Evolutionary conservation across 164 flowering plant species (phyloP).

Genomic region (Echeveria elegans): DNA sequence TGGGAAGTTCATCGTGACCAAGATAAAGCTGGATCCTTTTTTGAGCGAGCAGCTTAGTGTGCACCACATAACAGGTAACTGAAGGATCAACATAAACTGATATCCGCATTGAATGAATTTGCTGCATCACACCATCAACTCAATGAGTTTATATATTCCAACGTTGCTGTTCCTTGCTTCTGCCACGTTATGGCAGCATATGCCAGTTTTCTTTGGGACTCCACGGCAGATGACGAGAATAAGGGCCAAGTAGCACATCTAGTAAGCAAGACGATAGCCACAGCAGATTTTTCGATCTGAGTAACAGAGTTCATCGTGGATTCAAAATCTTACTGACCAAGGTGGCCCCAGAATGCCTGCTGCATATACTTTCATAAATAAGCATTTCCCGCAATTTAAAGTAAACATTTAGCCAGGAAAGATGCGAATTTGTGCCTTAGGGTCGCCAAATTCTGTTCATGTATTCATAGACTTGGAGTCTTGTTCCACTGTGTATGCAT

Average conservation of each 20-base stretch:
- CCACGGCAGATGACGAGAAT: not conserved
- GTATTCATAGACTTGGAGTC: too few species aligned
- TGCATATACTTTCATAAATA: not conserved
- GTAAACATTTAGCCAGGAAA: too few species aligned
- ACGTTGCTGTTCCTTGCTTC: not conserved
- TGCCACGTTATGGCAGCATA: constrained; percentile 1
- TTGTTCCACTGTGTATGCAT: too few species aligned
- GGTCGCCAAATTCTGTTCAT: too few species aligned
- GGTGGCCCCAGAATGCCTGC: not conserved
- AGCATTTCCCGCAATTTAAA: not conserved
- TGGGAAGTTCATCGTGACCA: not conserved
- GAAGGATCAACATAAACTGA: not conserved
- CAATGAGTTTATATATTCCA: too few species aligned
- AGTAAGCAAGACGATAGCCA: too few species aligned
- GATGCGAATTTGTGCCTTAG: too few species aligned
- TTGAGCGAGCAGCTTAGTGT: not conserved
- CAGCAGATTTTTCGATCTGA: too few species aligned
- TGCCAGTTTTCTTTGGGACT: constrained; percentile 5
- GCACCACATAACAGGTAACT: constrained; percentile 1
- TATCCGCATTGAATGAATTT: not conserved
- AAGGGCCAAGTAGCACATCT: too few species aligned
- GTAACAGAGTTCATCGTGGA: too few species aligned
- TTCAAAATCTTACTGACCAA: not conserved
- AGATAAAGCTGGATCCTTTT: not conserved
- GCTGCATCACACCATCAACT: not conserved